These are phyloP conservation scores for Dothideomycetes sp. DNA, from an alignment of 2,329 filamentous ascomycete genomes.

Conservation along the genomic window DNA sequence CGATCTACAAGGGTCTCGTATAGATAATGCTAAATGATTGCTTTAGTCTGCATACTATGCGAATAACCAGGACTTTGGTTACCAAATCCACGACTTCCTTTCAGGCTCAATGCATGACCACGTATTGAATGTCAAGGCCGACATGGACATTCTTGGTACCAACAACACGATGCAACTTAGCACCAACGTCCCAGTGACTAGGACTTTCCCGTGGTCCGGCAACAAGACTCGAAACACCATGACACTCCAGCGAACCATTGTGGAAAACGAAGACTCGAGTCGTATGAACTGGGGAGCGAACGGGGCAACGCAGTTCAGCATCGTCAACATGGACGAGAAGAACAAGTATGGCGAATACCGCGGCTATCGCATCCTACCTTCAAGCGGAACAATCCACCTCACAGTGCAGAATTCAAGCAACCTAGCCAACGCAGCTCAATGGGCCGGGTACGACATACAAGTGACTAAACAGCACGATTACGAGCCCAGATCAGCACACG, in stretches of 20 bases:
- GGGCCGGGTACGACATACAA: conserved; percentile 27
- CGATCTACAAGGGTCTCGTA: too few species aligned
- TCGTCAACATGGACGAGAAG: conserved; percentile 39
- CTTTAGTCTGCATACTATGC: conserved; percentile 33
- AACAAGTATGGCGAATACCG: conserved; percentile 42
- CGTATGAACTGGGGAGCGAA: conserved; percentile 38
- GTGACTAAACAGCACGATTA: conserved; percentile 36
- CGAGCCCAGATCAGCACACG: conserved; percentile 27
- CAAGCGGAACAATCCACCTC: conserved; percentile 15
- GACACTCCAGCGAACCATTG: conserved; percentile 33
- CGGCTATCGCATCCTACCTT: conserved; percentile 40
- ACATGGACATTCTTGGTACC: conserved; percentile 40
- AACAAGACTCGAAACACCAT: conserved; percentile 40
- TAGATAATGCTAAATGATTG: too few species aligned
- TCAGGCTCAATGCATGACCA: conserved; percentile 45
- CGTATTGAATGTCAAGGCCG: conserved; percentile 44
- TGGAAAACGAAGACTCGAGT: conserved; percentile 26
- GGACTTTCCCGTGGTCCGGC: conserved; percentile 39
- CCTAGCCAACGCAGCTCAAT: conserved; percentile 20
- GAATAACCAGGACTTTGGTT: conserved; percentile 39
- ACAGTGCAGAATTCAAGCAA: conserved; percentile 17
- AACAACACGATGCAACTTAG: conserved; percentile 31
- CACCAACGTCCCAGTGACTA: conserved; percentile 18
- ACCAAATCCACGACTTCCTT: conserved; percentile 36
- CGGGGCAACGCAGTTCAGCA: conserved; percentile 33